phyloP scores from a whole-genome alignment of 202 grass and related monocot genomes.

The Saccharum hybrid region DNA sequence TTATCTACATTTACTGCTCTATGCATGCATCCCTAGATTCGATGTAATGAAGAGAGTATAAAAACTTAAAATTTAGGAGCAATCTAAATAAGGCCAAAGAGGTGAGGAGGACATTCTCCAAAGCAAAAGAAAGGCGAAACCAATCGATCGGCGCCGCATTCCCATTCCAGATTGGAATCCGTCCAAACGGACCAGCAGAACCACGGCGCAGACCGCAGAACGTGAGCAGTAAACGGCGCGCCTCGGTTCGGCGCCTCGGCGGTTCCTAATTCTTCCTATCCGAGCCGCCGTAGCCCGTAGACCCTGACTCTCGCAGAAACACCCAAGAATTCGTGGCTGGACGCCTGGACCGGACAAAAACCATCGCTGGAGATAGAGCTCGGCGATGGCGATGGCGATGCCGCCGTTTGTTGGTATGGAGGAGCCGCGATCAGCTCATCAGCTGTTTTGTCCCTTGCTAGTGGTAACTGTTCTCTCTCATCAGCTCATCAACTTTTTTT shows the following conservation, averaged over 20 bases:
- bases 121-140: background rate
- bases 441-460: no score
- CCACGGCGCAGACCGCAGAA: no score
- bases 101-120: background rate
- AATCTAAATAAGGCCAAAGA: no score
- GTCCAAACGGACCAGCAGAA: no score
- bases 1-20: no score
- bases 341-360: background rate
- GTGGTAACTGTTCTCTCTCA: background rate
- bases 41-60: no score
- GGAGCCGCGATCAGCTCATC: background rate
- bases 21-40: no score
- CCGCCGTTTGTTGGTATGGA: conserved; percentile 1
- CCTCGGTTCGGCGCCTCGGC: no score
- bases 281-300: background rate
- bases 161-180: no score
- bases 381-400: conserved; percentile 27
- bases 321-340: background rate
- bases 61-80: no score
- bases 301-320: background rate
- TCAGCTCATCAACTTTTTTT: background rate
- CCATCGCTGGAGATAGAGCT: background rate
- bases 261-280: no score
- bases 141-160: background rate
- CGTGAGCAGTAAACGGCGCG: no score